These are phyloP conservation scores for Emmonsiellopsis sp. DNA, from an alignment of 2,329 filamentous ascomycete genomes.

Conservation along the genomic window DNA sequence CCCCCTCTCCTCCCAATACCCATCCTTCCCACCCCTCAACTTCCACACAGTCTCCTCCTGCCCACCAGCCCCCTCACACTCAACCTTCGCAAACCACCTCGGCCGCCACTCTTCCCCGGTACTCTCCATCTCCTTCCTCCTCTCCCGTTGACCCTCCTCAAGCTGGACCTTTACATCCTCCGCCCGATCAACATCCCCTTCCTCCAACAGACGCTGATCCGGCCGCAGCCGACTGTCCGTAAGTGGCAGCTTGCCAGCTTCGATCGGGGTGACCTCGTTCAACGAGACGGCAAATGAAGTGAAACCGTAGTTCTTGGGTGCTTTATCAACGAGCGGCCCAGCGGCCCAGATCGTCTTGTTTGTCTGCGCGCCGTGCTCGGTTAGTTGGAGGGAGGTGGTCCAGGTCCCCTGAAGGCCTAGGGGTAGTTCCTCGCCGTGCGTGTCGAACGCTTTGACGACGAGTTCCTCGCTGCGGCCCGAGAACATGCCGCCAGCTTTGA, in stretches of 20 bases:
- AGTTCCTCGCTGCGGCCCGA: conserved; percentile 90
- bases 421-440: conserved; percentile 56
- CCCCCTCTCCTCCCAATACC: conserved; percentile 85
- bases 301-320: conserved; percentile 74
- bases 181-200: conserved; percentile 71
- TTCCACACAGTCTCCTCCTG: conserved; percentile 11
- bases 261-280: conserved; percentile 78
- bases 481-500: conserved; percentile 95
- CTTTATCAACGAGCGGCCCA: conserved; percentile 68
- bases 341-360: conserved; percentile 69
- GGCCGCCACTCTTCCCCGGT: conserved; percentile 64
- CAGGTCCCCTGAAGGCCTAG: conserved; percentile 72
- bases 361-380: conserved; percentile 52
- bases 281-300: conserved; percentile 77
- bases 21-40: conserved; percentile 64
- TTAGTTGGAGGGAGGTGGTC: conserved; percentile 64
- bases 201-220: conserved; percentile 78
- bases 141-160: conserved; percentile 73
- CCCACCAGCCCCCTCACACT: conserved; percentile 21
- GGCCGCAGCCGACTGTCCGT: conserved; percentile 80
- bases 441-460: conserved; percentile 61
- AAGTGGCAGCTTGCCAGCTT: conserved; percentile 62
- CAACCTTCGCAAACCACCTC: conserved; percentile 72
- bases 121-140: conserved; percentile 68
- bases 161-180: conserved; percentile 74